Base-by-base conservation (phyloP, 2,329 filamentous ascomycete species). In the Aspergillus sp. region DNA sequence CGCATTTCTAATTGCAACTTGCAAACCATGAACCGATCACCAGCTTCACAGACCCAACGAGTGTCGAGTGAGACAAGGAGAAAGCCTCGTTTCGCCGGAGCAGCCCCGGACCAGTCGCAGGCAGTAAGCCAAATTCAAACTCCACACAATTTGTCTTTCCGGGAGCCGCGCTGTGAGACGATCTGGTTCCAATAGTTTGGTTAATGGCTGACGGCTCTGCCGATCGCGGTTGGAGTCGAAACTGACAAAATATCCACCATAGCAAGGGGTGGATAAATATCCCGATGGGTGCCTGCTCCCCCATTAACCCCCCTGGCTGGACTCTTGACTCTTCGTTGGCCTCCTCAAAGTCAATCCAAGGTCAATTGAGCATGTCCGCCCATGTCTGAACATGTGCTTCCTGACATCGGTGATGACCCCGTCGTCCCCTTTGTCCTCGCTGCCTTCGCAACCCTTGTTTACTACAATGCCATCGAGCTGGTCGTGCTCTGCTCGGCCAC, bases 401-500 rank as follows among this genome's bases (percentile, higher is more conserved):
- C 52, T 15, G 55, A 40, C 44, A 15, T 58, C 31, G 45, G 43
- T 6, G 27, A 12, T 17, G 19, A 51, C 39, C 27, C 52, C 4
- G 37, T 56, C 4, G 37, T 47, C 27, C 45, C 52, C 7, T 46
- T 55, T 12, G 41, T 61, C 27, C 74, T 79, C 55, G 70, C 69
- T n/a, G 70, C 73, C 17, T 75, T 80, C 58, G 70, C 75, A 8
- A 74, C 69, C 6, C 68, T 80, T 31, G 67, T 76, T 19, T 73
- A 73, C 66, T 80, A 80, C 64, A 79, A 79, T 56, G 73, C 74
- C 35, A 59, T 77, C 24, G 78, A 79, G 58, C 71, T 80, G 31
- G 65, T 74, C 47, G 63, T 79, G 33, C 71, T 78, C 55, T 68
- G 78, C 48, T 75, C 76, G 47, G 66, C 73, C 44, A 77, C 75